phyloP scores from a whole-genome alignment of 106 monocot species.

The Platanthera zijinensis region DNA sequence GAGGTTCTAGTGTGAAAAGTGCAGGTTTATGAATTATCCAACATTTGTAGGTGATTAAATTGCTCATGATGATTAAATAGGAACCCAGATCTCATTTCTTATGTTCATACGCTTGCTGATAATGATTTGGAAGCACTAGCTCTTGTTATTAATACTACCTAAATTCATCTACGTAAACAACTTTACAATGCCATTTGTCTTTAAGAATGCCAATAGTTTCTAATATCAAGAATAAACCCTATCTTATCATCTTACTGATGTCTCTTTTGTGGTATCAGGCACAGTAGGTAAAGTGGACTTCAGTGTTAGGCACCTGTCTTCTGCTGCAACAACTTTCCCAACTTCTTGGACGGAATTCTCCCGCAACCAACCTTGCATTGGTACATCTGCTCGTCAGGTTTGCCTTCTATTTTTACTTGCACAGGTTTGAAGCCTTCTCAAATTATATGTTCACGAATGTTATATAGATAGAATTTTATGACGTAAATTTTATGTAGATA shows the following conservation, averaged over 20 bases:
- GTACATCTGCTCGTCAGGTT: slow-evolving; percentile 36
- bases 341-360: slow-evolving; percentile 42
- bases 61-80: neutral
- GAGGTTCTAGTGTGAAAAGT: neutral
- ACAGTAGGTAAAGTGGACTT: slow-evolving; percentile 72
- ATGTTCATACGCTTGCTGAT: neutral
- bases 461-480: neutral
- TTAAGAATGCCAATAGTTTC: neutral
- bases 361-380: slow-evolving; percentile 55
- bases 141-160: neutral
- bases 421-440: neutral
- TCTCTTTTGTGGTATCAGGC: slow-evolving; percentile 21
- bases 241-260: neutral
- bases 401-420: neutral
- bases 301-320: slow-evolving; percentile 83
- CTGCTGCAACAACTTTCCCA: slow-evolving; percentile 51
- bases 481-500: neutral
- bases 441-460: no score
- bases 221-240: neutral
- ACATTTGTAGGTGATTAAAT: neutral
- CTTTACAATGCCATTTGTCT: neutral
- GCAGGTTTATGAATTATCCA: neutral
- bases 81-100: neutral
- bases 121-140: neutral
- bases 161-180: neutral